Conservation (phyloP, 345 rosid genomes). For the Laguncularia racemosa region DNA sequence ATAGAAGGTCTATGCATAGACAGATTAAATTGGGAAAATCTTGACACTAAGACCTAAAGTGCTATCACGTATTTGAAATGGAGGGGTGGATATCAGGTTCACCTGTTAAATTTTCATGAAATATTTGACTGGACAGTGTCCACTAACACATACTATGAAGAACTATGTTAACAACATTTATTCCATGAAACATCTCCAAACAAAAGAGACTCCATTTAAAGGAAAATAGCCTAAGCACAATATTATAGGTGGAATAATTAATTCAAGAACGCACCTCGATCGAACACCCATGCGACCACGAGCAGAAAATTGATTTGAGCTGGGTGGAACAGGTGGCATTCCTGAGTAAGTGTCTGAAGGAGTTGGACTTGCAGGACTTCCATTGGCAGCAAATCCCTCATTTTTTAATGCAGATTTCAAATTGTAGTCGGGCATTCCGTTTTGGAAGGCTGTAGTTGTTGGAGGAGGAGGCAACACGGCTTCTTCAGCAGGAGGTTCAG, state of each 20-base stretch:
- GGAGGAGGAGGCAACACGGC: slow-evolving; percentile 88
- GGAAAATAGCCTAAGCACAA: no score
- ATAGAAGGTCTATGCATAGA: no score
- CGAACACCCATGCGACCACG: slow-evolving; percentile 89
- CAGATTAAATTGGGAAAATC: no score
- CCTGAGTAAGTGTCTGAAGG: slow-evolving; percentile 50
- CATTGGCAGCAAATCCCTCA: slow-evolving; percentile 44
- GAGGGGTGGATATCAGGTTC: no score
- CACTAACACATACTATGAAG: no score
- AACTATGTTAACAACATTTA: no score
- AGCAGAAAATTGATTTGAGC: slow-evolving; percentile 82
- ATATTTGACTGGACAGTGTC: no score
- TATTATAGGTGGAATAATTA: neutral
- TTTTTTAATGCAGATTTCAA: slow-evolving; percentile 43
- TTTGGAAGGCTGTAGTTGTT: slow-evolving; percentile 52
- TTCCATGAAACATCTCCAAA: no score
- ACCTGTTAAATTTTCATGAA: no score
- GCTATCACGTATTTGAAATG: no score
- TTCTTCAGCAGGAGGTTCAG: slow-evolving; percentile 76
- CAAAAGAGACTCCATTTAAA: no score
- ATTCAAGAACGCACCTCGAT: slow-evolving; percentile 46
- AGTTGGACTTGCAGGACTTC: slow-evolving; percentile 43
- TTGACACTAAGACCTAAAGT: no score
- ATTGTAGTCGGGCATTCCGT: slow-evolving; percentile 57
- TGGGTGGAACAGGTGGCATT: slow-evolving; percentile 72